Conservation (phyloP, 2,329 filamentous ascomycete genomes). For the Davidsoniella virescens region DNA sequence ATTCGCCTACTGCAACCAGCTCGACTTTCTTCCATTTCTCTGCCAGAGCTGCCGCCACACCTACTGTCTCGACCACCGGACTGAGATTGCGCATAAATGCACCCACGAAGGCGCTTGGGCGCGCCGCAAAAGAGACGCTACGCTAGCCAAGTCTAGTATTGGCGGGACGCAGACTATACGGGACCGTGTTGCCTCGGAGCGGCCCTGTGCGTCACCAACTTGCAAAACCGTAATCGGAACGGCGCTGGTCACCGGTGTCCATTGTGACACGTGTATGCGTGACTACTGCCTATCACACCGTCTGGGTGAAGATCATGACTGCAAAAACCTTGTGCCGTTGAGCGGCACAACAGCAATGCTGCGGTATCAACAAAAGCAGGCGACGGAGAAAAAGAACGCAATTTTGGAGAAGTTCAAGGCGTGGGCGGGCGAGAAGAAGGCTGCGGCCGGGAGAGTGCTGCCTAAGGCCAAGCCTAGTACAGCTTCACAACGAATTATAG, state of each 20-base stretch:
- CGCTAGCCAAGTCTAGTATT: conserved; percentile 35
- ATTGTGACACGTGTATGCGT: conserved; percentile 55
- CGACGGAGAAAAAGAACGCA: conserved; percentile 39
- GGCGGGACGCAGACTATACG: conserved; percentile 38
- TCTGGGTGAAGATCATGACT: conserved; percentile 68
- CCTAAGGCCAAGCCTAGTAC: conserved; percentile 48
- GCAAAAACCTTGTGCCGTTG: conserved; percentile 50
- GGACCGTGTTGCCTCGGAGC: conserved; percentile 36
- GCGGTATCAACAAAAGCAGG: conserved; percentile 41
- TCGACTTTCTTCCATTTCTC: conserved; percentile 89
- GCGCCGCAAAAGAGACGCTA: conserved; percentile 35
- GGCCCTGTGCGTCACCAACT: conserved; percentile 47
- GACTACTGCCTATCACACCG: conserved; percentile 67
- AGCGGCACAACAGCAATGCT: conserved; percentile 25
- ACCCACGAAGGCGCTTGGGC: conserved; percentile 45
- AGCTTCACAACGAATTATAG: conserved; percentile 47
- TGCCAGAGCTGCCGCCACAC: conserved; percentile 77
- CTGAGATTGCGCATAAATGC: conserved; percentile 64
- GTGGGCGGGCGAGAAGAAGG: conserved; percentile 64
- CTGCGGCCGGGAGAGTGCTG: conserved; percentile 39
- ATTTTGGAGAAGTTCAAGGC: conserved; percentile 62
- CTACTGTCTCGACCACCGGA: conserved; percentile 88
- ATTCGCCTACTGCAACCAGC: conserved; percentile 76
- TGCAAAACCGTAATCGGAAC: conserved; percentile 63
- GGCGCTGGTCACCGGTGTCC: conserved; percentile 47